Evolutionary conservation across 306 rosid species (phyloP), one percentile per base, ranked within the genome.

Genomic region (Herpetospermum pedunculosum): DNA sequence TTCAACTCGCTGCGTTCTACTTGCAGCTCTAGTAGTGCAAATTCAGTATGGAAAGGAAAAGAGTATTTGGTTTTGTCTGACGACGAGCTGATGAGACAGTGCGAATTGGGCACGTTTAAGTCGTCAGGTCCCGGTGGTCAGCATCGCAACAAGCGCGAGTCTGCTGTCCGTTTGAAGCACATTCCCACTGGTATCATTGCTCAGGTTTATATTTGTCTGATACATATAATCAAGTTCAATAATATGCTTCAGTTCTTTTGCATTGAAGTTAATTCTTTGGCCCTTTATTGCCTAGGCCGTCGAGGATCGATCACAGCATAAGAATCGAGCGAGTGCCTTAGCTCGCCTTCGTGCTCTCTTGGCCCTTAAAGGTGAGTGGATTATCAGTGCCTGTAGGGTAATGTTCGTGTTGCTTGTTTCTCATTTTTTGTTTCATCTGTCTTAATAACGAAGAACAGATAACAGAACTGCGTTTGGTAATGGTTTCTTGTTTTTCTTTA

Each of bases 301-400:
- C 19, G 98, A 94, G 85, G 98, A 91, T 41, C 92, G 98, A 28
- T 94, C 97, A 6, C 98, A 91, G 80, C 97, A 94, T 78, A 88
- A 72, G 92, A 94, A 94, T 67, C 97, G 96, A 5, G 88, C 88
- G 13, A 87, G 91, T 23, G 98, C 98, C 12, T 70, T 94, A 60
- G 75, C 81, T 3, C 96, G 96, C n/a, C 92, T 94, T 12, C 96
- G 98, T 37, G 64, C 89, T 60, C 88, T 88, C 32, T 80, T 94
- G 38, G 98, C 98, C 53, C 88, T 94, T 47, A 86, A 83, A 75
- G 92, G 96, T 88, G 32, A 1, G 35, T 32, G 70, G 44, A 28
- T 26, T 28, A 57, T 57, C 30, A 59, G 4, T n/a, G n/a, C n/a
- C n/a, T n/a, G n/a, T n/a, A n/a, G n/a, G n/a, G n/a, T n/a, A n/a